Conservation (phyloP, 345 rosid species). For the Brassica cretica region DNA sequence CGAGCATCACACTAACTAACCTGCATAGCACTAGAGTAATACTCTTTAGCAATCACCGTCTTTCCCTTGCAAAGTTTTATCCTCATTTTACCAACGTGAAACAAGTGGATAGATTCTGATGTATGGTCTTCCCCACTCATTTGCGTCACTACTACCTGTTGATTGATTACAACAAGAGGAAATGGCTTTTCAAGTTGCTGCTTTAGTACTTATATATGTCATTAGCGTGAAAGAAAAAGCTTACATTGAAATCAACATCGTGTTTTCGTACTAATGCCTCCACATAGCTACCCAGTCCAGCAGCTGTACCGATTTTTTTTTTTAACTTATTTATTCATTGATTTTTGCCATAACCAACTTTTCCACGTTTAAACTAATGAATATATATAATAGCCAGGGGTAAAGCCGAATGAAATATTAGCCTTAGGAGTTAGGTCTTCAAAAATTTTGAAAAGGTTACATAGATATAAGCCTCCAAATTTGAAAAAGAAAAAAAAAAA, state of each 20-base stretch:
- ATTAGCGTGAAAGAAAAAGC: conserved; percentile 21
- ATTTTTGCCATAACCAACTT: not conserved
- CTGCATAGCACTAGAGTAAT: conserved; percentile 85
- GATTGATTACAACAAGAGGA: not conserved
- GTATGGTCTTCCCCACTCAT: conserved; percentile 65
- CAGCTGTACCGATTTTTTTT: conserved; percentile 55
- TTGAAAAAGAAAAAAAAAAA: no score
- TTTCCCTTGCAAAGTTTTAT: conserved; percentile 86
- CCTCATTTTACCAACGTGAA: conserved; percentile 97
- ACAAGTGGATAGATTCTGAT: conserved; percentile 77
- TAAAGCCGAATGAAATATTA: no score
- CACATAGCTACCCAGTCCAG: conserved; percentile 94
- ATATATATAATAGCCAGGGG: not conserved
- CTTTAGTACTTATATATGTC: not conserved
- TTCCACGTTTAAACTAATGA: not conserved
- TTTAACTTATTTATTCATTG: not conserved
- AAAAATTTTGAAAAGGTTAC: no score
- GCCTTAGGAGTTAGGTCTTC: no score
- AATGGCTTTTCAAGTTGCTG: not conserved
- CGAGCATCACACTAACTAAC: conserved; percentile 36
- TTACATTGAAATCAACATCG: conserved; percentile 85
- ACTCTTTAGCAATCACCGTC: conserved; percentile 72
- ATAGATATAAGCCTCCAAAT: no score
- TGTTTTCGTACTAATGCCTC: conserved; percentile 91
- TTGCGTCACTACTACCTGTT: conserved; percentile 58